Evolutionary conservation across 805 yeast genomes (phyloP).

Genomic region (Spathaspora gorwiae): DNA sequence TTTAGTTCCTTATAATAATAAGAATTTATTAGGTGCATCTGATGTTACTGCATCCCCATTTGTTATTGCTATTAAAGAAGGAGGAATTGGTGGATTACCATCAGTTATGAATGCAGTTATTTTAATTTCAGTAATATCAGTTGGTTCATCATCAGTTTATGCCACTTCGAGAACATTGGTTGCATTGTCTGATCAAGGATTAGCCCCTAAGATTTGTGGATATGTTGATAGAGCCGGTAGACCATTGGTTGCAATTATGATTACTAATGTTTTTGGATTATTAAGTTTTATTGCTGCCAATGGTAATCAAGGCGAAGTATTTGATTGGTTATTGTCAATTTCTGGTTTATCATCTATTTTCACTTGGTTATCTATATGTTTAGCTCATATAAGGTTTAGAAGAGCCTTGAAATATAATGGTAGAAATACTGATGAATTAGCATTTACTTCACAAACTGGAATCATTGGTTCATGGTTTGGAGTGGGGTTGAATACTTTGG

Average conservation of each 20-base stretch:
- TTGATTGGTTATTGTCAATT: conserved; percentile 37
- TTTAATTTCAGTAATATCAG: conserved; percentile 63
- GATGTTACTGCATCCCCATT: conserved; percentile 71
- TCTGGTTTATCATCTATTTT: conserved; percentile 39
- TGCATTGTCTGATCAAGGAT: conserved; percentile 61
- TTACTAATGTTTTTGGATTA: conserved; percentile 52
- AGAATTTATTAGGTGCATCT: conserved; percentile 44
- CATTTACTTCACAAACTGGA: conserved; percentile 35
- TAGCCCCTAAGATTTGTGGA: conserved; percentile 56
- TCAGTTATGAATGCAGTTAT: conserved; percentile 69
- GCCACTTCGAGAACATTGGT: conserved; percentile 68
- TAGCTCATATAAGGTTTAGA: conserved; percentile 38
- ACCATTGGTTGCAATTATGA: conserved; percentile 63
- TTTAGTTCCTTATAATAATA: conserved; percentile 63
- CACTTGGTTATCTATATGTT: conserved; percentile 38
- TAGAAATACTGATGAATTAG: conserved; percentile 32
- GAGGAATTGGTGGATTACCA: conserved; percentile 63
- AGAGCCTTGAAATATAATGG: conserved; percentile 30
- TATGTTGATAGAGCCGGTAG: conserved; percentile 76
- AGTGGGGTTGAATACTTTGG: conserved; percentile 27
- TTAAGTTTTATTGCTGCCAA: conserved; percentile 50
- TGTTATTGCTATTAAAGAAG: conserved; percentile 65
- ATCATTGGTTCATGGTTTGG: conserved; percentile 33
- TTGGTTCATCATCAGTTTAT: conserved; percentile 68
- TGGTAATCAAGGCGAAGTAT: conserved; percentile 35